Percentiles rank a stretch among this genome's conserved stretches.
These are phyloP conservation scores for Pyricularia pennisetigena DNA, from an alignment of 2,329 filamentous ascomycete genomes.

Conservation along the genomic window DNA sequence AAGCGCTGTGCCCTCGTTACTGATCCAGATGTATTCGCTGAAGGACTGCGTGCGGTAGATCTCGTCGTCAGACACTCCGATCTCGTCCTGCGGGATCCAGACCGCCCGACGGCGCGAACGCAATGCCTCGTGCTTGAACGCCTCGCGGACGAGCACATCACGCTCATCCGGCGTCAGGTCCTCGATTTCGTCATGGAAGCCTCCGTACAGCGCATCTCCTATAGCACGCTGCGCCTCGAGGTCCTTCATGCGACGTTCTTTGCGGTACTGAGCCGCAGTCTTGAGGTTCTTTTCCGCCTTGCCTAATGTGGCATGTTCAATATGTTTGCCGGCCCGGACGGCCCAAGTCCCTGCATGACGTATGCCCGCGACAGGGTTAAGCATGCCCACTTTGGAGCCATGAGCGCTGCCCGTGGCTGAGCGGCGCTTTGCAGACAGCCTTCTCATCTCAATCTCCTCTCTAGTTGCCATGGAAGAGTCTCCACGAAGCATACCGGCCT, in stretches of 20 bases:
- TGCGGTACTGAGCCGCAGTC: conserved; percentile 36
- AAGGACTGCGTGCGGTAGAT: conserved; percentile 67
- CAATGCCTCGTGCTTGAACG: conserved; percentile 84
- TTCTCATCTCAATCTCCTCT: conserved; percentile 25
- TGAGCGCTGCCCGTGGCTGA: conserved; percentile 5
- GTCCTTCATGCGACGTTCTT: conserved; percentile 44
- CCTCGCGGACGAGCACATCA: conserved; percentile 73
- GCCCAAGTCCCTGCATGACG: conserved; percentile 38
- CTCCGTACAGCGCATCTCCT: conserved; percentile 74
- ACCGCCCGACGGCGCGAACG: conserved; percentile 77
- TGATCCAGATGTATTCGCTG: conserved; percentile 81
- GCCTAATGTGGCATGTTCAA: conserved; percentile 34
- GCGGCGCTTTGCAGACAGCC: conserved; percentile 12
- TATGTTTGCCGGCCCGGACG: conserved; percentile 35
- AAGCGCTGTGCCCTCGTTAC: conserved; percentile 81
- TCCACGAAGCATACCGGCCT: conserved; percentile 17
- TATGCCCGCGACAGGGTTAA: conserved; percentile 34
- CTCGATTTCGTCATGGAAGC: conserved; percentile 86
- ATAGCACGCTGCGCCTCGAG: conserved; percentile 65
- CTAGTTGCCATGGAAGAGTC: conserved; percentile 11
- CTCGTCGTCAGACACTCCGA: conserved; percentile 89
- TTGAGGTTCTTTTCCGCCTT: conserved; percentile 27
- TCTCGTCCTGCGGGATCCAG: conserved; percentile 86
- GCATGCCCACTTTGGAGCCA: conserved; percentile 17
- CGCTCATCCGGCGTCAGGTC: conserved; percentile 86